phyloP scores from a whole-genome alignment of 139 green algal species.

The Bryopsis sp. region DNA sequence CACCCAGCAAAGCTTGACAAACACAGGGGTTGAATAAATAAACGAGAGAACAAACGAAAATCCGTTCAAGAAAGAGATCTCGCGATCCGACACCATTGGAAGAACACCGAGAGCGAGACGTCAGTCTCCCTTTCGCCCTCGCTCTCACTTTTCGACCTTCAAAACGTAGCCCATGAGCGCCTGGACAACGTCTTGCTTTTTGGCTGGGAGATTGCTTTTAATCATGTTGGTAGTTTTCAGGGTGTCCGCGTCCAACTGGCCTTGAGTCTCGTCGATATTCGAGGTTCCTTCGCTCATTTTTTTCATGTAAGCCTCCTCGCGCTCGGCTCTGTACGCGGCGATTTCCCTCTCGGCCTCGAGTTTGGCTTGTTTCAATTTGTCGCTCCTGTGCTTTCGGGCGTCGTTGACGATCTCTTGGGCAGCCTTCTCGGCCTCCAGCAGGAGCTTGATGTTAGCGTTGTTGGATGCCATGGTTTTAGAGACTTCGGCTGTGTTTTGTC shows the following conservation, averaged over 20 bases:
- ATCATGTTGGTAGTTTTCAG: neutral
- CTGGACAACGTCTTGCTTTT: conserved; percentile 13
- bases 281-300: conserved; percentile 17
- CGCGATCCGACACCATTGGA: too few relatives aligned
- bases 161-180: conserved; percentile 5
- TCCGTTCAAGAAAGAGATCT: too few relatives aligned
- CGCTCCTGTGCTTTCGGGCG: conserved; percentile 13
- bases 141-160: conserved; percentile 1
- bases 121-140: neutral
- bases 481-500: too few relatives aligned
- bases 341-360: conserved; percentile 25
- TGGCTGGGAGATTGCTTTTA: neutral
- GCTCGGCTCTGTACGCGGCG: conserved; percentile 16
- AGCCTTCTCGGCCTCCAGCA: conserved; percentile 20
- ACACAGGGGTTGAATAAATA: too few relatives aligned
- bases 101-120: too few relatives aligned
- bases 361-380: conserved; percentile 27
- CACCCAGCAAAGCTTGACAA: too few relatives aligned
- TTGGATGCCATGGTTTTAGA: conserved; percentile 2
- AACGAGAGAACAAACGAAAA: too few relatives aligned
- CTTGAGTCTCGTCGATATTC: neutral
- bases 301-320: conserved; percentile 15
- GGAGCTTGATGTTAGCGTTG: conserved; percentile 21
- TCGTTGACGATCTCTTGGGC: conserved; percentile 22
- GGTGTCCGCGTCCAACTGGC: conserved; percentile 2